Evolutionary conservation across 306 rosid genomes (phyloP).

Genomic region (Prunus padus): DNA sequence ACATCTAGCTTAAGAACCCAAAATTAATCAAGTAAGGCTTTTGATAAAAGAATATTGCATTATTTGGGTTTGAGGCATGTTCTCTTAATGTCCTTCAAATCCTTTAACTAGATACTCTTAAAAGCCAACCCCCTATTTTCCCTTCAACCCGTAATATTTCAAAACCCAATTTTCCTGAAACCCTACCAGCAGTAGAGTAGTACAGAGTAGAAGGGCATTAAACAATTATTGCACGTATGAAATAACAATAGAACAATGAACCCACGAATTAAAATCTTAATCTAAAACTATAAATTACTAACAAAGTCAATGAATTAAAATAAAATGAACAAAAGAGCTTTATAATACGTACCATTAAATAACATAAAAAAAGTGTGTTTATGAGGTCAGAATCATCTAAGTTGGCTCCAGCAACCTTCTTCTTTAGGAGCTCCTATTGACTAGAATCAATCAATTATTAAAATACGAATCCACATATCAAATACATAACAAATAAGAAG

Average conservation of each 20-base stretch:
- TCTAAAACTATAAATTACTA: not conserved
- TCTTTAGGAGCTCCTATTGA: constrained; percentile 94
- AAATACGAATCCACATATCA: constrained; percentile 21
- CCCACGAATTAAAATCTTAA: not conserved
- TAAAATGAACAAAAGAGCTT: constrained; percentile 14
- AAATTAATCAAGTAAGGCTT: too few species aligned
- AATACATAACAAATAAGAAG: constrained; percentile 13
- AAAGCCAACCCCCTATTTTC: too few species aligned
- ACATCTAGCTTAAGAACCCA: too few species aligned
- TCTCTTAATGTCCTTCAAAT: too few species aligned
- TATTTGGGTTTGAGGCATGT: too few species aligned
- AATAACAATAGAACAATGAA: not conserved
- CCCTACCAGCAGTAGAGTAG: not conserved
- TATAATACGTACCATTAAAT: constrained; percentile 67
- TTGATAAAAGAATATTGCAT: too few species aligned
- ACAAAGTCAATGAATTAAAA: constrained; percentile 1
- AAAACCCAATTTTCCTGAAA: too few species aligned
- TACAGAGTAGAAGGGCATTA: not conserved
- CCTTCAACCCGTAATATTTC: too few species aligned
- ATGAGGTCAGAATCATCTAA: constrained; percentile 75
- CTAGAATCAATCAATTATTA: constrained; percentile 59
- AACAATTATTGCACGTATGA: not conserved
- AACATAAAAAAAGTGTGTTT: constrained; percentile 63
- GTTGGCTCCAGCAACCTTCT: constrained; percentile 78
- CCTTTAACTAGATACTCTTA: too few species aligned